Percentiles rank a stretch among this genome's conserved stretches.
Evolutionary conservation across 2,329 filamentous ascomycete genomes (phyloP).

Genomic region (Fusarium pilosicola): DNA sequence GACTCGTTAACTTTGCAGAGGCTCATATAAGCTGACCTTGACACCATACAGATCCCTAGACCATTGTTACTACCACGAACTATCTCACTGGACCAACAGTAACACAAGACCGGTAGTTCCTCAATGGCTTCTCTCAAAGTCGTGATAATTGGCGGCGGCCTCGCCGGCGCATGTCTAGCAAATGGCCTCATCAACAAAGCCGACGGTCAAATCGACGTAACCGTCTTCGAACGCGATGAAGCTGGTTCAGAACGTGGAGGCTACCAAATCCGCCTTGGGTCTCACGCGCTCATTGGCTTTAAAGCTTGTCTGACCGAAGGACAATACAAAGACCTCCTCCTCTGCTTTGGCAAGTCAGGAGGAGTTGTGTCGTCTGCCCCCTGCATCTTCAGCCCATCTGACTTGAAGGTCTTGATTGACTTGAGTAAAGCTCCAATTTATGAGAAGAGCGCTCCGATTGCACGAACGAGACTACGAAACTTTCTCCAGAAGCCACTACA

Average conservation of each 20-base stretch:
- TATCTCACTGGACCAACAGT: too few species aligned
- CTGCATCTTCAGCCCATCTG: neutral
- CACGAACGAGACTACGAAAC: rapidly evolving
- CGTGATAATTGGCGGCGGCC: neutral
- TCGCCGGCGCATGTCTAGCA: neutral
- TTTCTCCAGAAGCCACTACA: neutral
- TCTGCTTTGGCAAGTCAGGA: neutral
- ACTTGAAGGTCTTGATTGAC: neutral
- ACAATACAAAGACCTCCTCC: rapidly evolving
- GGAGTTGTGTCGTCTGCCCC: neutral
- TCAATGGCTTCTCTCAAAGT: neutral
- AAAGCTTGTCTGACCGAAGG: neutral
- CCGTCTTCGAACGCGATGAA: neutral
- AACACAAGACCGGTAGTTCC: rapidly evolving
- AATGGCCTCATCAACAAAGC: neutral
- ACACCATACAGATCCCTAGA: too few species aligned
- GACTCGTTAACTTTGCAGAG: too few species aligned
- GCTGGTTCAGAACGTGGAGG: neutral
- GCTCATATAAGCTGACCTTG: too few species aligned
- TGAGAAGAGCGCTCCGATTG: neutral
- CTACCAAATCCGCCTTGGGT: neutral
- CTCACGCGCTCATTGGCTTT: neutral
- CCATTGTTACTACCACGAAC: neutral
- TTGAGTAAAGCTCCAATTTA: neutral
- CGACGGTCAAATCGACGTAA: neutral